A percentile compares a stretch with the other conserved stretches of the same genome.
Evolutionary conservation across 2,329 filamentous ascomycete species (phyloP).

Genomic region (Cladosporium sp.): DNA sequence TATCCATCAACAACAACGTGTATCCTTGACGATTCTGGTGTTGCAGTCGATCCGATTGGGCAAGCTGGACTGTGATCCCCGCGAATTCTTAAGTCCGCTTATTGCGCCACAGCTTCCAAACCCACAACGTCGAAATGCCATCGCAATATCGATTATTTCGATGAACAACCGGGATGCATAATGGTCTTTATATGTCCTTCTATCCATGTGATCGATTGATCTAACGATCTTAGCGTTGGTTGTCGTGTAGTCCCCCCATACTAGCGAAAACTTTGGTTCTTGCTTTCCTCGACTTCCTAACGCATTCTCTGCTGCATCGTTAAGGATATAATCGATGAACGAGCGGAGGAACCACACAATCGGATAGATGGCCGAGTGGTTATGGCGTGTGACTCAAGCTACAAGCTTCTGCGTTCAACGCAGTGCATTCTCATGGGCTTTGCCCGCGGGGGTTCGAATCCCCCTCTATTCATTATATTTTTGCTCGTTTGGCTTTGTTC

Average conservation of each 20-base stretch:
- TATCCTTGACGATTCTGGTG: not conserved
- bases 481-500: not conserved
- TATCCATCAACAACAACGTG: not conserved
- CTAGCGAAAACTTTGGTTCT: not conserved
- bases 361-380: conserved; percentile 27
- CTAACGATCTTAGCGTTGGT: not conserved
- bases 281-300: not conserved
- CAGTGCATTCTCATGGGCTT: conserved; percentile 35
- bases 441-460: conserved; percentile 36
- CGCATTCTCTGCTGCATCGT: no score
- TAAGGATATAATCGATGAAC: no score
- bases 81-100: not conserved
- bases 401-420: conserved; percentile 26
- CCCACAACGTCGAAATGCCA: not conserved
- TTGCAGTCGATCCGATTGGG: not conserved
- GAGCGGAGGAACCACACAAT: not conserved
- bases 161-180: not conserved
- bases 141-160: not conserved
- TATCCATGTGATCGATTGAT: not conserved
- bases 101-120: not conserved
- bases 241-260: not conserved
- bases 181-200: not conserved
- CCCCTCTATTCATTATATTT: conserved; percentile 23
- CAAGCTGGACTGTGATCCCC: not conserved
- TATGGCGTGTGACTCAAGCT: conserved; percentile 39